Evolutionary conservation across 208 protist genomes (phyloP).

Genomic region (Trypanosoma melophagium): DNA sequence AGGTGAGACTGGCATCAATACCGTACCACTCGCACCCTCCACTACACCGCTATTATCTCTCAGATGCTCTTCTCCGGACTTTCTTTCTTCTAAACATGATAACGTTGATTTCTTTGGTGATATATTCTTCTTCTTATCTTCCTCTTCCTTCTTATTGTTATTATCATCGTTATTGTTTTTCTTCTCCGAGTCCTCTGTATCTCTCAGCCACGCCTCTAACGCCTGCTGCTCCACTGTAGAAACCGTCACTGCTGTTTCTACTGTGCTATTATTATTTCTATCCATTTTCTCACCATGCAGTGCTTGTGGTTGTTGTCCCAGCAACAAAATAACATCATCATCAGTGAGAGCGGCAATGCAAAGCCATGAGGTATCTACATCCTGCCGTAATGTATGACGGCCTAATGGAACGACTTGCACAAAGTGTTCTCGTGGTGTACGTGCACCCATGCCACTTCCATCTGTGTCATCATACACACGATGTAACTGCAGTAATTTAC

Average conservation of each 20-base stretch:
- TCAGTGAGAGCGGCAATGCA: slow-evolving; percentile 43
- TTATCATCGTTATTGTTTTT: background rate
- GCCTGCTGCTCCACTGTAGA: slow-evolving; percentile 4
- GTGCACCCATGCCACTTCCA: slow-evolving; percentile 24
- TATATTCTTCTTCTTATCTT: no score
- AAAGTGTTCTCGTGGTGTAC: slow-evolving; percentile 41
- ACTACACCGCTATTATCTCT: background rate
- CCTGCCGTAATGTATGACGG: slow-evolving; percentile 25
- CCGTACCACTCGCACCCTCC: background rate
- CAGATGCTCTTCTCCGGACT: background rate
- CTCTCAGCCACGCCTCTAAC: slow-evolving; percentile 53
- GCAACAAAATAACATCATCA: slow-evolving; percentile 39
- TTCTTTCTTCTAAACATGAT: no score
- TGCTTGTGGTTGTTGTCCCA: slow-evolving; percentile 26
- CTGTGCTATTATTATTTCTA: background rate
- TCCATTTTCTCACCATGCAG: background rate
- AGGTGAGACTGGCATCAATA: background rate
- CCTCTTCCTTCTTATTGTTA: background rate
- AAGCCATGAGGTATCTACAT: slow-evolving; percentile 33
- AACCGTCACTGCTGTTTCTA: background rate
- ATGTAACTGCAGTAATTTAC: slow-evolving; percentile 35
- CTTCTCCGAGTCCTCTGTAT: slow-evolving; percentile 12
- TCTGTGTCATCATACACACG: slow-evolving; percentile 32
- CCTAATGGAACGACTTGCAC: slow-evolving; percentile 48
- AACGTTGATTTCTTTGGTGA: no score